phyloP scores from a whole-genome alignment of 257 asterid genomes.

The Ophiorrhiza pumila region DNA sequence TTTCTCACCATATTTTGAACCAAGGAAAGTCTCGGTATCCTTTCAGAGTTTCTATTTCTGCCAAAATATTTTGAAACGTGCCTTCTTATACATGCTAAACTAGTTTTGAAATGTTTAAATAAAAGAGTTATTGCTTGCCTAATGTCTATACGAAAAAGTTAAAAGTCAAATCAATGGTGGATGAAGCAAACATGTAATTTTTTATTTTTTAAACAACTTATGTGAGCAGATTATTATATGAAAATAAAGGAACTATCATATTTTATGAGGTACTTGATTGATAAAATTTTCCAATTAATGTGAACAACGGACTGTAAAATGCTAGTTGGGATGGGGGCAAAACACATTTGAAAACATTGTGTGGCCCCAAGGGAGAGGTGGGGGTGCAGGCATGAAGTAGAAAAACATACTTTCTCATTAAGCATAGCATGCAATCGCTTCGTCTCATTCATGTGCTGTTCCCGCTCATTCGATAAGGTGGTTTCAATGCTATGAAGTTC shows the following conservation, averaged over 20 bases:
- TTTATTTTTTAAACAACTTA: not conserved
- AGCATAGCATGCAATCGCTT: conserved; percentile 75
- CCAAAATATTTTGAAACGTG: not conserved
- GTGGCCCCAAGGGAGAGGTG: not conserved
- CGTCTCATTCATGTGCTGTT: conserved; percentile 69
- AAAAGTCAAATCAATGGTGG: not conserved
- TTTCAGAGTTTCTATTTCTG: not conserved
- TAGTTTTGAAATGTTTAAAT: not conserved
- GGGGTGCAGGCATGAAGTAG: not conserved
- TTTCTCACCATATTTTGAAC: not conserved
- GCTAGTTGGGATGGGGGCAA: not conserved
- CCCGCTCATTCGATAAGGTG: conserved; percentile 79
- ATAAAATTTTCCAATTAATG: not conserved
- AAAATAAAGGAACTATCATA: not conserved
- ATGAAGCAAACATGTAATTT: not conserved
- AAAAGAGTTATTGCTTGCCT: not conserved
- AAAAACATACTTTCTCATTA: conserved; percentile 67
- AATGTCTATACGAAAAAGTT: not conserved
- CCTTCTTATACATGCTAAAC: not conserved
- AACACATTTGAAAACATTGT: not conserved
- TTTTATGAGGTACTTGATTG: not conserved
- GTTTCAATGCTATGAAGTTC: conserved; percentile 93
- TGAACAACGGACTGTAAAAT: not conserved
- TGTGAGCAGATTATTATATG: not conserved
- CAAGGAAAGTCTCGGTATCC: not conserved